Conservation (phyloP, 805 yeast genomes). For the Candida caryicola region DNA sequence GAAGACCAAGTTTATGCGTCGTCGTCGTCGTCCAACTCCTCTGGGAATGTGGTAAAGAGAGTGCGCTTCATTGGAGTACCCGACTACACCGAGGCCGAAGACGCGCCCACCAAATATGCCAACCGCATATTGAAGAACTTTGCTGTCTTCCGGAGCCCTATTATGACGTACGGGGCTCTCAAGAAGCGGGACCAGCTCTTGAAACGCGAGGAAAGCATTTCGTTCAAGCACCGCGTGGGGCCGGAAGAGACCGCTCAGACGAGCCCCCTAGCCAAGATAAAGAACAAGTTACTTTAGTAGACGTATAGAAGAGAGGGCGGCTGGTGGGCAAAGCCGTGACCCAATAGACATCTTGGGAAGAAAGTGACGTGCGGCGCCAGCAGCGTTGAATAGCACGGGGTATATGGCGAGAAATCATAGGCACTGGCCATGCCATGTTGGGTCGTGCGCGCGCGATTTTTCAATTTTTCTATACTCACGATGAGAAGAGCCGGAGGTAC, state of each 20-base stretch:
- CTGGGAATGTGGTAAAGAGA: slow-evolving; percentile 27
- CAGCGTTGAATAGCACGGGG: no score
- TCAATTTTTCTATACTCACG: background rate
- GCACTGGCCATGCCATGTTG: no score
- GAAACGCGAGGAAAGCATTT: slow-evolving; percentile 39
- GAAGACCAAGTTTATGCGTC: slow-evolving; percentile 1
- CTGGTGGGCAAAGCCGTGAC: no score
- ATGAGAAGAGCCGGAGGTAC: background rate
- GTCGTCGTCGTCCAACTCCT: slow-evolving; percentile 12
- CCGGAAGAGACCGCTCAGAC: slow-evolving; percentile 3
- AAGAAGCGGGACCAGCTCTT: slow-evolving; percentile 36
- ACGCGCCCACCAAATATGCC: slow-evolving; percentile 47
- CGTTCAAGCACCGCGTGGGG: slow-evolving; percentile 22
- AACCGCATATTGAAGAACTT: slow-evolving; percentile 37
- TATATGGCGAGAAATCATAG: no score
- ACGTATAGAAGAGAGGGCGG: background rate
- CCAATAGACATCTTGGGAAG: no score
- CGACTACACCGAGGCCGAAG: slow-evolving; percentile 51
- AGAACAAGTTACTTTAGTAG: slow-evolving; percentile 11
- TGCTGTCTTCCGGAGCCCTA: slow-evolving; percentile 26
- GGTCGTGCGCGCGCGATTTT: background rate
- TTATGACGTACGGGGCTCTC: slow-evolving; percentile 11
- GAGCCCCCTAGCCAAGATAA: slow-evolving; percentile 19
- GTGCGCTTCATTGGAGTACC: slow-evolving; percentile 55
- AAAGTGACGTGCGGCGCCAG: no score